phyloP scores from a whole-genome alignment of 2,329 filamentous ascomycete species.

The Penicillium decumbens region DNA sequence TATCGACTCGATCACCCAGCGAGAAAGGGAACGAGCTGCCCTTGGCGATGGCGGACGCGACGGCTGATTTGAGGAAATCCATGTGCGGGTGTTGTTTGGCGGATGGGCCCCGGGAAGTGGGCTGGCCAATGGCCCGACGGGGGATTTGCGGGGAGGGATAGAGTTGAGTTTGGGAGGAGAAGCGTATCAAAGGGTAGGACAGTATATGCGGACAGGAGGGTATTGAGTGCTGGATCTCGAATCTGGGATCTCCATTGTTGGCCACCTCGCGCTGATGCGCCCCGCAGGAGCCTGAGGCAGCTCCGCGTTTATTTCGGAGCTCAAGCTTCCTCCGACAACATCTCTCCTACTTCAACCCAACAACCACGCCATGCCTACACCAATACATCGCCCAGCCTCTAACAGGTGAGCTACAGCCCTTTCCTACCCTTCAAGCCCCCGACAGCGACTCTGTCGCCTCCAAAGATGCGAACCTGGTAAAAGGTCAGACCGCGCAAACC shows the following conservation, averaged over 20 bases:
- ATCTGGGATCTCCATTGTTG: neutral
- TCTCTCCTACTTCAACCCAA: neutral
- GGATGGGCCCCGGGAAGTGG: conserved; percentile 1
- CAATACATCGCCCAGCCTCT: neutral
- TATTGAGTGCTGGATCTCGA: neutral
- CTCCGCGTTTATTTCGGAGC: neutral
- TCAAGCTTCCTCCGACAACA: conserved; percentile 1
- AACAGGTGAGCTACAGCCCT: conserved; percentile 5
- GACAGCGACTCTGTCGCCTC: conserved; percentile 21
- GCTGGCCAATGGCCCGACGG: conserved; percentile 7
- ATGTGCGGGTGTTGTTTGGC: conserved; percentile 47
- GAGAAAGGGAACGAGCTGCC: conserved; percentile 88
- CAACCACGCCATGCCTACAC: neutral
- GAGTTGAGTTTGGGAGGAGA: neutral
- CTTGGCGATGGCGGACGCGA: conserved; percentile 93
- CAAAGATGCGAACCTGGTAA: conserved; percentile 46
- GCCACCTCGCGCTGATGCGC: conserved; percentile 1
- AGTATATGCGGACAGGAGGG: neutral
- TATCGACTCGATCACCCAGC: conserved; percentile 87
- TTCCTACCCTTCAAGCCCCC: neutral
- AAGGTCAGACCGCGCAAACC: conserved; percentile 40
- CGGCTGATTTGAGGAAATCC: conserved; percentile 97
- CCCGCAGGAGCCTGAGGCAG: conserved; percentile 10
- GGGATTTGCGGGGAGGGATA: neutral
- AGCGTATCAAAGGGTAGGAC: neutral